Percentiles rank a stretch among this genome's conserved stretches.
Conservation (phyloP, 179 eudicot species). For the Spergularia azorica region DNA sequence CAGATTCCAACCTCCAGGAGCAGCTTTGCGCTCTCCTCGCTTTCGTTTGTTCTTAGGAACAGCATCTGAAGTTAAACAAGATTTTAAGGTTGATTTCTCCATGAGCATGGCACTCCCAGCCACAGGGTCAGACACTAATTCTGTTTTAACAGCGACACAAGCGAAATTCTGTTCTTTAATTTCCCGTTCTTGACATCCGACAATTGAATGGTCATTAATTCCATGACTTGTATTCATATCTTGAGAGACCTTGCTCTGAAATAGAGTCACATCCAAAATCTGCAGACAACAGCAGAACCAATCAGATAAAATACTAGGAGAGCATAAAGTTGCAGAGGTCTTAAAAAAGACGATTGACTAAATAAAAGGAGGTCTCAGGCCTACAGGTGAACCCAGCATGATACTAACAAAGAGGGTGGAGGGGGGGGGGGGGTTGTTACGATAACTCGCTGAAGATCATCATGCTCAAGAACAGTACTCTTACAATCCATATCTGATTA, state of each 20-base stretch:
- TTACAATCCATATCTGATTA: too few relatives aligned
- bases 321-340: neutral
- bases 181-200: conserved; percentile 31
- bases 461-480: too few relatives aligned
- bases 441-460: too few relatives aligned
- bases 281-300: conserved; percentile 31
- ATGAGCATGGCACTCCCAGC: conserved; percentile 16
- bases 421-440: too few relatives aligned
- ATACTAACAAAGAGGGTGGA: too few relatives aligned
- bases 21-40: conserved; percentile 88
- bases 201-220: conserved; percentile 29
- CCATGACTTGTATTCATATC: conserved; percentile 31
- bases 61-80: conserved; percentile 49
- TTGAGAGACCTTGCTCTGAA: conserved; percentile 40
- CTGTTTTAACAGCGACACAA: conserved; percentile 20
- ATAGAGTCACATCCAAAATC: conserved; percentile 62
- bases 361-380: neutral
- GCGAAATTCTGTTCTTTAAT: conserved; percentile 37
- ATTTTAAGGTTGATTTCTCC: conserved; percentile 38
- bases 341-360: neutral
- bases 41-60: conserved; percentile 69
- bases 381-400: neutral
- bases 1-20: conserved; percentile 66
- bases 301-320: neutral
- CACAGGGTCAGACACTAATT: conserved; percentile 25